Evolutionary conservation across 2,329 filamentous ascomycete genomes (phyloP).

Genomic region (Alternaria consortialis): DNA sequence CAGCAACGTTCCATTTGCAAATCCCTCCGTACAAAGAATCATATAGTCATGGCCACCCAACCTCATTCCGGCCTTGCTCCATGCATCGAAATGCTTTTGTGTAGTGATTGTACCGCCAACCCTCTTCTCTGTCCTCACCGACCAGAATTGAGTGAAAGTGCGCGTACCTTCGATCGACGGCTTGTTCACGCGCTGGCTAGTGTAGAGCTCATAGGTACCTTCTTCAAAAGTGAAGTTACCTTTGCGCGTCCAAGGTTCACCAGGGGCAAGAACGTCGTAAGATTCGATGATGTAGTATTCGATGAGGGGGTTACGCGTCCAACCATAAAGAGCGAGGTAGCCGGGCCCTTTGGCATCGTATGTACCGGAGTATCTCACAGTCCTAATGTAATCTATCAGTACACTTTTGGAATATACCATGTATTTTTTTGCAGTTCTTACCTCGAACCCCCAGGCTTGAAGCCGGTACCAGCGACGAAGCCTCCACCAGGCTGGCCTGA

Average conservation of each 20-base stretch:
- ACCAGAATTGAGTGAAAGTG: slow-evolving; percentile 65
- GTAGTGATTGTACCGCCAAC: slow-evolving; percentile 52
- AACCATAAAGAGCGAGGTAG: slow-evolving; percentile 61
- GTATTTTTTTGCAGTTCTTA: slow-evolving; percentile 51
- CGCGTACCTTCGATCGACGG: slow-evolving; percentile 62
- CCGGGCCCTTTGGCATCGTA: slow-evolving; percentile 33
- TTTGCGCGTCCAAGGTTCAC: slow-evolving; percentile 40
- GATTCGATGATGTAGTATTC: slow-evolving; percentile 68
- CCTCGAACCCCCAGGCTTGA: slow-evolving; percentile 48
- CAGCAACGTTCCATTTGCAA: slow-evolving; percentile 12
- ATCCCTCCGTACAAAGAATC: slow-evolving; percentile 15
- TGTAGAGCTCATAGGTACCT: slow-evolving; percentile 60
- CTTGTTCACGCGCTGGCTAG: slow-evolving; percentile 56
- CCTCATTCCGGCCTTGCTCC: slow-evolving; percentile 24
- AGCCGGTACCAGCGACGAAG: slow-evolving; percentile 40
- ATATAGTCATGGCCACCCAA: slow-evolving; percentile 17
- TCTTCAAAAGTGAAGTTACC: slow-evolving; percentile 63
- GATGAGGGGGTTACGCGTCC: slow-evolving; percentile 61
- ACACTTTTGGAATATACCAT: background rate
- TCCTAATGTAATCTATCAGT: slow-evolving; percentile 8
- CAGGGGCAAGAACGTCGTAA: slow-evolving; percentile 55
- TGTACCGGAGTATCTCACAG: slow-evolving; percentile 32
- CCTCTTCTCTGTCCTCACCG: slow-evolving; percentile 60
- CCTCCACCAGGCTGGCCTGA: slow-evolving; percentile 18
- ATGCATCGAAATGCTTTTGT: slow-evolving; percentile 41